Evolutionary conservation across 108 stramenopile species (phyloP).

Genomic region (Skeletonema potamos): DNA sequence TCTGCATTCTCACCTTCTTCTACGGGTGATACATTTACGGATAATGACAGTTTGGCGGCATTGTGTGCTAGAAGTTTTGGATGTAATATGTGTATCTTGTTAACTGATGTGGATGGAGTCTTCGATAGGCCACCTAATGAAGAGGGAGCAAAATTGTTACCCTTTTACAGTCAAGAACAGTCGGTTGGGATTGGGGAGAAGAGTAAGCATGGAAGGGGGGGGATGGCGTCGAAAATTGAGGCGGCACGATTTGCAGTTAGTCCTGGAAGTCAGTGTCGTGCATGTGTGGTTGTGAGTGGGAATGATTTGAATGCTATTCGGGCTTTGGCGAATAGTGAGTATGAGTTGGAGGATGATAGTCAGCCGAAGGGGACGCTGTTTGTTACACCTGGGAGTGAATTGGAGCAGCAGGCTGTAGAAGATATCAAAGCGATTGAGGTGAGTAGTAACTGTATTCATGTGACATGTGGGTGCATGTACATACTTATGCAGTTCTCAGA

Average conservation of each 20-base stretch:
- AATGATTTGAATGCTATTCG: conserved; percentile 83
- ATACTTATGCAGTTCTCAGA: too few species aligned
- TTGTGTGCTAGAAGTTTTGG: conserved; percentile 84
- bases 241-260: conserved; percentile 83
- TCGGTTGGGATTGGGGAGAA: conserved; percentile 88
- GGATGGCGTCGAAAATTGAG: conserved; percentile 92
- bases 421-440: conserved; percentile 56
- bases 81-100: conserved; percentile 83
- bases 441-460: neutral
- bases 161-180: conserved; percentile 51
- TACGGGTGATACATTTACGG: conserved; percentile 86
- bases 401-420: conserved; percentile 71
- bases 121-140: conserved; percentile 88
- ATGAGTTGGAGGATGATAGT: conserved; percentile 16
- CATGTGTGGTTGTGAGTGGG: conserved; percentile 88
- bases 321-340: conserved; percentile 56
- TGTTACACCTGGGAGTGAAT: conserved; percentile 66
- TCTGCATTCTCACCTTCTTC: conserved; percentile 82
- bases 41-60: conserved; percentile 95
- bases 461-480: too few species aligned
- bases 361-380: conserved; percentile 74
- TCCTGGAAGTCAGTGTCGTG: conserved; percentile 69
- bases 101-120: conserved; percentile 96
- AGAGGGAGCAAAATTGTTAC: conserved; percentile 70
- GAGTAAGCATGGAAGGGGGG: conserved; percentile 87